A percentile compares a stretch with the other conserved stretches of the same genome.
phyloP scores from a whole-genome alignment of 345 rosid genomes.

The Brassica incana region DNA sequence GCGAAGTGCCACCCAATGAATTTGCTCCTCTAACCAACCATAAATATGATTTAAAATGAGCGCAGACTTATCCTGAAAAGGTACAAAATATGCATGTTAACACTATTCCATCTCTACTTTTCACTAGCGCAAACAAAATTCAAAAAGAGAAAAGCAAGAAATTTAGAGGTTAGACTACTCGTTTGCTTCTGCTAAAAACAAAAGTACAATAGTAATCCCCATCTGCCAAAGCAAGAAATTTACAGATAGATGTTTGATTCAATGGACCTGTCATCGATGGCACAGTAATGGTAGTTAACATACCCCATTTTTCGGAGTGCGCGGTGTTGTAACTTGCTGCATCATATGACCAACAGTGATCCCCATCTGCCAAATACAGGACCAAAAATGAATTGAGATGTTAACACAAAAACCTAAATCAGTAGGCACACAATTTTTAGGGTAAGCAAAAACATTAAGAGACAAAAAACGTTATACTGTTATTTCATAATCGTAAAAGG shows the following conservation, averaged over 20 bases:
- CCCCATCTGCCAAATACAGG: slow-evolving; percentile 60
- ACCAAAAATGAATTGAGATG: slow-evolving; percentile 22
- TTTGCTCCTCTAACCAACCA: slow-evolving; percentile 90
- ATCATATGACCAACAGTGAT: slow-evolving; percentile 60
- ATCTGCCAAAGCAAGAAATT: no score
- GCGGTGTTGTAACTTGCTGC: slow-evolving; percentile 57
- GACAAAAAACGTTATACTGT: slow-evolving; percentile 9
- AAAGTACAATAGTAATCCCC: background rate
- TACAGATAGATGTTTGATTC: slow-evolving; percentile 10
- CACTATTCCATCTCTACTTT: slow-evolving; percentile 1
- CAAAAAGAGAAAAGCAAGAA: background rate
- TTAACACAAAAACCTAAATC: slow-evolving; percentile 16
- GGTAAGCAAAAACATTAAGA: slow-evolving; percentile 1
- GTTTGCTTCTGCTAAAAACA: slow-evolving; percentile 11
- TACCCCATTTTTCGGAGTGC: slow-evolving; percentile 62
- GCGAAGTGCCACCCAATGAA: slow-evolving; percentile 88
- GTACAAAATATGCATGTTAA: slow-evolving; percentile 21
- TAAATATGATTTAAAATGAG: slow-evolving; percentile 64
- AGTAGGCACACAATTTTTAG: background rate
- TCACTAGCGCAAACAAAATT: background rate
- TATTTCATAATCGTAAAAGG: slow-evolving; percentile 2
- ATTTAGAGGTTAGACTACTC: slow-evolving; percentile 1
- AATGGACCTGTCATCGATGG: slow-evolving; percentile 21
- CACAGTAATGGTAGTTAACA: slow-evolving; percentile 28
- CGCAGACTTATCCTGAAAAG: slow-evolving; percentile 59